phyloP scores from a whole-genome alignment of 2,329 filamentous ascomycete genomes.

The Talaromyces albobiverticillius region DNA sequence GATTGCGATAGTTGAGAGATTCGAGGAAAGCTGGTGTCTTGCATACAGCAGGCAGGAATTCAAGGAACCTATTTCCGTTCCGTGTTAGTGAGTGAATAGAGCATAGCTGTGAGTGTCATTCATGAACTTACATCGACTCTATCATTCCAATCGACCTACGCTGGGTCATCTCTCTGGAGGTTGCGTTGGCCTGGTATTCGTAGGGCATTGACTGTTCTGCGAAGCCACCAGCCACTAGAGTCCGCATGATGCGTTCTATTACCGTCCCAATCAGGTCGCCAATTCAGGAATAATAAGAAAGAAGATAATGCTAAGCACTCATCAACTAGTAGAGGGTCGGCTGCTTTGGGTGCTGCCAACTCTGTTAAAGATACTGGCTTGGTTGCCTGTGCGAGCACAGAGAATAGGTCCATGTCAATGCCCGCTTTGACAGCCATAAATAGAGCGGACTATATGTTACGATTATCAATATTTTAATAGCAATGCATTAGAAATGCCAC shows the following conservation, averaged over 20 bases:
- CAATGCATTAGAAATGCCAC: neutral
- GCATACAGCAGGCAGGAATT: neutral
- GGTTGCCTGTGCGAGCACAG: constrained; percentile 7
- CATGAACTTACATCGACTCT: constrained; percentile 20
- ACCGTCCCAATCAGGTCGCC: no score
- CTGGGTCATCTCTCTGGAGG: constrained; percentile 23
- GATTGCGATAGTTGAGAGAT: constrained; percentile 24
- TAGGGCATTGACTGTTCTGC: constrained; percentile 24
- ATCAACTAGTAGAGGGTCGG: constrained; percentile 15
- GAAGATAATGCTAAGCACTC: constrained; percentile 13
- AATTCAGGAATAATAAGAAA: constrained; percentile 20
- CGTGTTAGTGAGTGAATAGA: constrained; percentile 17
- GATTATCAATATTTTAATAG: neutral
- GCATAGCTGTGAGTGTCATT: neutral
- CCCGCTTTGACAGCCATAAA: constrained; percentile 15
- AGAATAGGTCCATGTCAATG: constrained; percentile 17
- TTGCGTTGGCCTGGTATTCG: constrained; percentile 23
- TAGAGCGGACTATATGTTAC: neutral
- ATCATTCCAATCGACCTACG: constrained; percentile 21
- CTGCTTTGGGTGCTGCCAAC: constrained; percentile 8
- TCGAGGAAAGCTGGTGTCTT: constrained; percentile 27
- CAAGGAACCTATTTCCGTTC: constrained; percentile 10
- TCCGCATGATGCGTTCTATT: constrained; percentile 34
- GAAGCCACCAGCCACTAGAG: constrained; percentile 37
- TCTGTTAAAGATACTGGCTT: constrained; percentile 11